A percentile compares a stretch with the other conserved stretches of the same genome.
These are phyloP conservation scores for Capsicum pubescens DNA, from an alignment of 257 asterid genomes.

Conservation along the genomic window DNA sequence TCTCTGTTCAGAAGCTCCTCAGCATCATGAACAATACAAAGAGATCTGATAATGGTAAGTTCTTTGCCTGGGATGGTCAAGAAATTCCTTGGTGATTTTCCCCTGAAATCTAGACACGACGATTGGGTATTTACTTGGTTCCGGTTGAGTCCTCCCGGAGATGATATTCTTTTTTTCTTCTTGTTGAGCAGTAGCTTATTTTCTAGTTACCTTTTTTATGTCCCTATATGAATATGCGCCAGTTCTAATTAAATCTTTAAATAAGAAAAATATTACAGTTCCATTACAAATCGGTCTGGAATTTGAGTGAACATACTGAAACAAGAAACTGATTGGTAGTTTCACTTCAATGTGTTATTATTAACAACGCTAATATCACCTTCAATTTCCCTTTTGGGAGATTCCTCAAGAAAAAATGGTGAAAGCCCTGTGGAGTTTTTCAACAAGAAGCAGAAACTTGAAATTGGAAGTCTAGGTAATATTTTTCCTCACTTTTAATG, in stretches of 20 bases:
- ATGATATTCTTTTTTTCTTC: constrained; percentile 13
- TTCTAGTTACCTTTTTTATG: neutral
- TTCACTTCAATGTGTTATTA: neutral
- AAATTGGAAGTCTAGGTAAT: too few species aligned
- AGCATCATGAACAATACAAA: constrained; percentile 64
- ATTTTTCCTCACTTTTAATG: too few species aligned
- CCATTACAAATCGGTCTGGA: neutral
- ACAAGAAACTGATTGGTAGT: neutral
- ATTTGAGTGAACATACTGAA: neutral
- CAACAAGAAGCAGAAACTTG: too few species aligned
- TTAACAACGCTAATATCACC: too few species aligned
- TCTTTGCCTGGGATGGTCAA: constrained; percentile 95
- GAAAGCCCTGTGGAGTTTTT: too few species aligned
- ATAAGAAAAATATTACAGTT: neutral
- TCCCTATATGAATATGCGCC: neutral
- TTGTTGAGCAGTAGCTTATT: neutral
- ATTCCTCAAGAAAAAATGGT: too few species aligned
- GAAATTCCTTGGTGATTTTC: constrained; percentile 79
- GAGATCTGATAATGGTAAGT: constrained; percentile 78
- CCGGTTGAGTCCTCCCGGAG: neutral
- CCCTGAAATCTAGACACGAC: neutral
- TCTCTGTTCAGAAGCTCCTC: constrained; percentile 74
- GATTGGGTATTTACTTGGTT: neutral
- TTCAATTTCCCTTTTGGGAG: too few species aligned
- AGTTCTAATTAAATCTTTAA: neutral